Evolutionary conservation across 352 stramenopile genomes (phyloP).

Genomic region (Phytophthora uliginosa): DNA sequence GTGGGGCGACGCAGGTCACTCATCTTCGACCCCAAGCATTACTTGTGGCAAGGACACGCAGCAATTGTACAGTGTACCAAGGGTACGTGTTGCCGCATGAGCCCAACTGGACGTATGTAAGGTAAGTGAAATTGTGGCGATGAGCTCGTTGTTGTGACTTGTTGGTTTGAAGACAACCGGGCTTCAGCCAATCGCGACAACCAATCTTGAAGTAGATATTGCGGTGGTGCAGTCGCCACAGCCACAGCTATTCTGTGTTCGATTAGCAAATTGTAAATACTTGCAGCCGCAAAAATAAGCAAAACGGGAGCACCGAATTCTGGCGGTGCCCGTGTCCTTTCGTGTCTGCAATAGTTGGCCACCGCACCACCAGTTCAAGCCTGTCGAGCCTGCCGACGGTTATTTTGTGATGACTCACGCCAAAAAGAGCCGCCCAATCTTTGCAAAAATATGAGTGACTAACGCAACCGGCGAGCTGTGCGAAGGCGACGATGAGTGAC

Average conservation of each 20-base stretch:
- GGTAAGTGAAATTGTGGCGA: too few species aligned
- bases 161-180: background rate
- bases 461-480: background rate
- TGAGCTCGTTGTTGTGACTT: background rate
- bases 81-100: background rate
- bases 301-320: background rate
- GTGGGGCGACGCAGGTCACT: background rate
- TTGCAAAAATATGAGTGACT: conserved; percentile 30
- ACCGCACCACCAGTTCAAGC: background rate
- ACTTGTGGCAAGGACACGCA: conserved; percentile 2
- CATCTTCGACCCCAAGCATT: background rate
- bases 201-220: too few species aligned
- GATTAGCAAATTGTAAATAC: background rate
- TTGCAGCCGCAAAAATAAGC: background rate
- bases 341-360: background rate
- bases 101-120: too few species aligned
- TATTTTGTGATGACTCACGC: conserved; percentile 25
- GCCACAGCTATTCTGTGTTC: background rate
- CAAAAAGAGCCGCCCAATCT: conserved; percentile 4
- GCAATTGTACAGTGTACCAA: conserved; percentile 1
- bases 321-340: background rate
- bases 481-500: conserved; percentile 20
- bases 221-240: too few species aligned
- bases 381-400: background rate
- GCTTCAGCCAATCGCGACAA: background rate